Evolutionary conservation across 2,329 filamentous ascomycete genomes (phyloP).

Genomic region (Aspergillus oerlinghausenensis): DNA sequence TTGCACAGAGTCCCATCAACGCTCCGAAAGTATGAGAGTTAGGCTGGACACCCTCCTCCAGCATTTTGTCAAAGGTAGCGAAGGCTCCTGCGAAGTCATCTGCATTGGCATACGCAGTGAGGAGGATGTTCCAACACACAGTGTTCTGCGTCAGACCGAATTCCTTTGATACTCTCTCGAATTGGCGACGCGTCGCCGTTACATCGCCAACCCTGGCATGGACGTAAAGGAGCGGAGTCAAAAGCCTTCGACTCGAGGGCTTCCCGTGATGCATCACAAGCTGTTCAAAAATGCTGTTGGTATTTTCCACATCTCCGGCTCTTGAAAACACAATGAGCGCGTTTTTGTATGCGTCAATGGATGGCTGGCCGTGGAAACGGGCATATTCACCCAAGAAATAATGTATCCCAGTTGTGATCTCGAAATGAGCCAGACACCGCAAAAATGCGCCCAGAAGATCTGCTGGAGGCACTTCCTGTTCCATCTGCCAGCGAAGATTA

Average conservation of each 20-base stretch:
- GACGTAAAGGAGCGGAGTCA: slow-evolving; percentile 62
- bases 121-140: slow-evolving; percentile 69
- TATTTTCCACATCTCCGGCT: slow-evolving; percentile 43
- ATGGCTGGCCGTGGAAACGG: slow-evolving; percentile 28
- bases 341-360: slow-evolving; percentile 29
- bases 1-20: slow-evolving; percentile 67
- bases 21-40: slow-evolving; percentile 65
- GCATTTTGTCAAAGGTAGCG: slow-evolving; percentile 58
- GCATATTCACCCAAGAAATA: slow-evolving; percentile 41
- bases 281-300: slow-evolving; percentile 43
- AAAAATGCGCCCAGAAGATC: slow-evolving; percentile 24
- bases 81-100: slow-evolving; percentile 65
- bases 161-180: slow-evolving; percentile 56
- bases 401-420: slow-evolving; percentile 32
- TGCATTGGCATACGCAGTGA: slow-evolving; percentile 65
- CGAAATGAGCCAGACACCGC: slow-evolving; percentile 20
- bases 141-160: slow-evolving; percentile 56
- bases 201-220: slow-evolving; percentile 67
- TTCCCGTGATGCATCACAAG: slow-evolving; percentile 35
- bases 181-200: slow-evolving; percentile 53
- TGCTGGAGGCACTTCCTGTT: slow-evolving; percentile 14
- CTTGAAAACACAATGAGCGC: slow-evolving; percentile 42
- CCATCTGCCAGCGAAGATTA: slow-evolving; percentile 34
- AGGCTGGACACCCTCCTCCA: slow-evolving; percentile 47
- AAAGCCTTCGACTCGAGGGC: slow-evolving; percentile 25